These are phyloP conservation scores for Talaromyces sp. DNA, from an alignment of 2,329 filamentous ascomycete species.

Conservation along the genomic window DNA sequence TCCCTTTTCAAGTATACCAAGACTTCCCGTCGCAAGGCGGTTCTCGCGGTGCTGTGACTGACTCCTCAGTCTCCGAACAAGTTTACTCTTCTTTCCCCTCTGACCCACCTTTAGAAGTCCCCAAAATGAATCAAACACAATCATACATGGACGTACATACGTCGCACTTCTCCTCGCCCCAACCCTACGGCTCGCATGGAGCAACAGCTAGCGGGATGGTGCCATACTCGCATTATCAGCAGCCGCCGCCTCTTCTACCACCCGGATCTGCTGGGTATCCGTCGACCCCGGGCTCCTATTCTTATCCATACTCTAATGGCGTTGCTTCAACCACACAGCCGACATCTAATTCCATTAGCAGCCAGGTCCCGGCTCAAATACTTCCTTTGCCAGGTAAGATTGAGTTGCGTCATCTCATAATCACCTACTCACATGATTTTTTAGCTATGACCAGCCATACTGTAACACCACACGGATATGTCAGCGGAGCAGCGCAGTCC, in stretches of 20 bases:
- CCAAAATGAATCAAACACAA: conserved; percentile 74
- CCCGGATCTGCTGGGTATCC: conserved; percentile 68
- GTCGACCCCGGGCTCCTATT: conserved; percentile 54
- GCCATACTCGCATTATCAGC: conserved; percentile 71
- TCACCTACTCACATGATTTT: not conserved
- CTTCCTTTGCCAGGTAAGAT: conserved; percentile 60
- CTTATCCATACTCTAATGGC: conserved; percentile 65
- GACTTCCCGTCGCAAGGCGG: conserved; percentile 70
- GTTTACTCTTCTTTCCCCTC: conserved; percentile 46
- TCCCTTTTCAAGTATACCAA: not conserved
- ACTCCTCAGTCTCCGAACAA: conserved; percentile 38
- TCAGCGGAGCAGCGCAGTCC: conserved; percentile 38
- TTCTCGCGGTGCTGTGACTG: conserved; percentile 60
- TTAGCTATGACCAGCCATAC: conserved; percentile 43
- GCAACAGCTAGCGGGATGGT: conserved; percentile 69
- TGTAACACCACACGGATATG: conserved; percentile 37
- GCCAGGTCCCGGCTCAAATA: conserved; percentile 64
- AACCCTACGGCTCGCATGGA: conserved; percentile 70
- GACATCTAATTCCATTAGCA: conserved; percentile 67
- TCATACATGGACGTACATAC: conserved; percentile 82
- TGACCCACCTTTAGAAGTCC: not conserved
- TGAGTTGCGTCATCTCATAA: not conserved
- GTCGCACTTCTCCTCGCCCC: conserved; percentile 72
- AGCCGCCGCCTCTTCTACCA: conserved; percentile 70
- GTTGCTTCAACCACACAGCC: conserved; percentile 71